Conservation (phyloP, 1,284 basidiomycete genomes). For the Microbotryomycetes sp. region DNA sequence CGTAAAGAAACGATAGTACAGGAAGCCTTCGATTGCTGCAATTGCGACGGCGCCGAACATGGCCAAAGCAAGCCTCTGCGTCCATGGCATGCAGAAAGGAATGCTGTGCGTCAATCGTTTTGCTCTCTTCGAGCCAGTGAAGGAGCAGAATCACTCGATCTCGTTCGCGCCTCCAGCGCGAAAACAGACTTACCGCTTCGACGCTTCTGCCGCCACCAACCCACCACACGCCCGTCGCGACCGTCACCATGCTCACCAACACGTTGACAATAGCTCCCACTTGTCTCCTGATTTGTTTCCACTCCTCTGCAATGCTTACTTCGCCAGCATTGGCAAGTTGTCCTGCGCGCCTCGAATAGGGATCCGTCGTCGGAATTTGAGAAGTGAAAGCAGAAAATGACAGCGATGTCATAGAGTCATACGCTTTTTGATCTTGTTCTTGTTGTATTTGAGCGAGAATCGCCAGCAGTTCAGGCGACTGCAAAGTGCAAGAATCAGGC, state of each 20-base stretch:
- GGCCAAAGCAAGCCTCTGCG: conserved; percentile 33
- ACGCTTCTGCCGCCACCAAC: conserved; percentile 28
- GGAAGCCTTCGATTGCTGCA: conserved; percentile 32
- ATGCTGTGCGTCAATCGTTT: neutral
- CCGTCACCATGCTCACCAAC: conserved; percentile 32
- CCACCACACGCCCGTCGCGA: conserved; percentile 34
- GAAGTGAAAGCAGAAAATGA: conserved; percentile 2
- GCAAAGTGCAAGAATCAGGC: neutral
- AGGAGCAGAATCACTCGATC: no score
- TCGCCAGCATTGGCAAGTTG: neutral
- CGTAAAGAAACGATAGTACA: conserved; percentile 34
- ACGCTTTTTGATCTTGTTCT: conserved; percentile 23
- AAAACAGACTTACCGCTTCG: conserved; percentile 18
- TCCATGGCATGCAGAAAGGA: neutral
- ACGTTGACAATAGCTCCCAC: conserved; percentile 36
- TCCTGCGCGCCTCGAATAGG: neutral
- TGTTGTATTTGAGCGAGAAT: conserved; percentile 31
- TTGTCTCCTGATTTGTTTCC: conserved; percentile 30
- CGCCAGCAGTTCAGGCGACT: conserved; percentile 32
- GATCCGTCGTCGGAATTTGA: conserved; percentile 12
- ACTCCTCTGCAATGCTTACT: conserved; percentile 26
- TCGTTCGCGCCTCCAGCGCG: neutral
- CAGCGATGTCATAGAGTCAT: conserved; percentile 26
- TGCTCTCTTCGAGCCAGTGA: neutral
- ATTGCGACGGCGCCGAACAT: conserved; percentile 29